Evolutionary conservation across 495 filamentous ascomycete genomes (phyloP), one percentile per base, ranked within the genome.

Genomic region (Daldinia loculata): DNA sequence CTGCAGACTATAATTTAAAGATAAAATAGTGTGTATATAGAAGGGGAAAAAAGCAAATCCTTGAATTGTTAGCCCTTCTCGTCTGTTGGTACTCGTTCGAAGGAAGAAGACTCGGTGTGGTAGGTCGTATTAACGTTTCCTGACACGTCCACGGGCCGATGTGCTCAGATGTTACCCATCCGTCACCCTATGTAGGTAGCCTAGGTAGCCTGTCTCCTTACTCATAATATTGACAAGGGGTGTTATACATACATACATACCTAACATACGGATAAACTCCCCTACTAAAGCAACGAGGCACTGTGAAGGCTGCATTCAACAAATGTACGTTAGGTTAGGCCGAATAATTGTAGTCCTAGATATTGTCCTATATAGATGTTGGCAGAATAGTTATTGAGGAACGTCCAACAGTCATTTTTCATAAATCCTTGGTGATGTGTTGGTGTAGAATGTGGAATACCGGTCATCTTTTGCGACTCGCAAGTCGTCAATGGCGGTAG

Each of bases 141-240:
- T 67, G 67, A 53, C 71, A 71, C 61, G 52, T 56, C 51, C 60
- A 65, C 71, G 67, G 67, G 58, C 68, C 71, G 68, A 71, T 71
- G 71, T 24, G 63, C 30, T 48, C 50, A 63, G 58, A 70, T 67
- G 62, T 41, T 45, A 74, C 66, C 62, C 59, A 67, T 74, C 67
- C 61, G 71, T 67, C 65, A 38, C 30, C 24, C 36, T 61, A 22
- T 29, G 56, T 41, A 66, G 58, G 59, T 50, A 32, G 56, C 45
- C 45, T 19, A n/a, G 58, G 58, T 48, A 32, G 56, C 48, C 48
- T 22, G 30, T 38, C 52, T 34, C 67, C 39, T 62, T 63, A 61
- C 56, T 59, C 56, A 55, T 5, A 53, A 61, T 27, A 60, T 4
- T 36, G 53, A 56, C 53, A 38, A 38, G 53, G 53, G 30, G 27